Evolutionary conservation across 495 filamentous ascomycete species (phyloP).

Genomic region (Tirmania nivea): DNA sequence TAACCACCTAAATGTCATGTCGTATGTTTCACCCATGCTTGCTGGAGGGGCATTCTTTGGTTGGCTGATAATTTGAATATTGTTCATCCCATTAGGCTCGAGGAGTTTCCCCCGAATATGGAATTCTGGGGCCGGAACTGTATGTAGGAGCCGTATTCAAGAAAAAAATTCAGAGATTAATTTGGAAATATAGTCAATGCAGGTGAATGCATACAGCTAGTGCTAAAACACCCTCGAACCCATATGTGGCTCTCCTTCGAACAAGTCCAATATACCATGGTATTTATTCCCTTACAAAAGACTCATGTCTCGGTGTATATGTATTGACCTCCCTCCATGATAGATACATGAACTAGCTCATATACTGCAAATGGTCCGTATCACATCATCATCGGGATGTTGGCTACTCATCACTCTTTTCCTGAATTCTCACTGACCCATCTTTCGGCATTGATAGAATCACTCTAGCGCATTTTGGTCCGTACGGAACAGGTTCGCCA

Average conservation of each 20-base stretch:
- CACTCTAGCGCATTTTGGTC: conserved; percentile 53
- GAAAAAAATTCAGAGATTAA: neutral
- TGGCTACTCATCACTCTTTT: too few relatives aligned
- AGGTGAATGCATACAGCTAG: conserved; percentile 62
- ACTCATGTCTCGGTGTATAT: neutral
- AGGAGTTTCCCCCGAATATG: conserved; percentile 50
- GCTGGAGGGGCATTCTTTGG: too few relatives aligned
- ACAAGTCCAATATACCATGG: conserved; percentile 71
- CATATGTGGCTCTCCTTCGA: conserved; percentile 52
- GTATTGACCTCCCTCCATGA: neutral
- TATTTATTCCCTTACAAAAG: conserved; percentile 24
- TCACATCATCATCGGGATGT: neutral
- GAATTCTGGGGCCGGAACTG: conserved; percentile 35
- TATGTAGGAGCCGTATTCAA: neutral
- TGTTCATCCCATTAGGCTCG: conserved; percentile 23
- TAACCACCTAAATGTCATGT: conserved; percentile 42
- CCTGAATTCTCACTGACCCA: neutral
- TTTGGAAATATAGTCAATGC: conserved; percentile 34
- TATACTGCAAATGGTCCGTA: conserved; percentile 45
- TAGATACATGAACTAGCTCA: conserved; percentile 36
- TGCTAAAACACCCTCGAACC: conserved; percentile 37
- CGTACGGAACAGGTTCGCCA: conserved; percentile 43
- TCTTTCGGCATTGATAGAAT: conserved; percentile 23
- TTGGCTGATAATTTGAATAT: too few relatives aligned
- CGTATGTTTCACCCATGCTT: conserved; percentile 16